Evolutionary conservation across 2,329 filamentous ascomycete genomes (phyloP), one percentile per base, ranked within the genome.

Genomic region (Cadophora luteo-olivacea): DNA sequence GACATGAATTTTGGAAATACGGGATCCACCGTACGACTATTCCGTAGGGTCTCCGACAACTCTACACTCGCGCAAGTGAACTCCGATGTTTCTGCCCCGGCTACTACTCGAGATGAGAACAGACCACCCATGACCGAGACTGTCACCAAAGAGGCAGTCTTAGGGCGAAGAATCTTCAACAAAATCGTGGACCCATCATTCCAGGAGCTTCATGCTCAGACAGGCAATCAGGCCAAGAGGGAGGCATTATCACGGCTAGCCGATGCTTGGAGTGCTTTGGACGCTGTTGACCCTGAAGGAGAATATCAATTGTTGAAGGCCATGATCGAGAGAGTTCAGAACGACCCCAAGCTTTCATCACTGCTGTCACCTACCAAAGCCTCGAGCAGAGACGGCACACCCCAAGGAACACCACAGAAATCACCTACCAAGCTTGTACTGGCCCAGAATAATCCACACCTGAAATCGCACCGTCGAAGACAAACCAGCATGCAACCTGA

Each of bases 1-100:
- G 93, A 98, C 76, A 90, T 97, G 84, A 97, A 91, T 6, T 98
- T 97, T 80, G 96, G 95, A 63, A 98, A 98, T 79, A 92, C 91
- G 8, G 93, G 92, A 1, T 97, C 95, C 0, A 97, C 94, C 19
- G 93, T 97, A 73, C 91, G 94, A 65, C 90, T 97, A 64, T 98
- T 97, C 83, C 92, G 93, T 72, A 89, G 95, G 29, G 93, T 97
- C 0, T 96, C 94, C 0, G 92, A 93, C 75, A 84, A 85, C 74
- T 88, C 84, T 25, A 75, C 74, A 5, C 62, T 70, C 16, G 72
- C 73, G n/a, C 74, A 76, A 51, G 71, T 74, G 14, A 69, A 73
- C 38, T 70, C 69, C 1, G 73, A 77, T 65, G 55, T 69, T 8
- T 69, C 73, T 8, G 63, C 64, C 55, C 54, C 66, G 24, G 63